A percentile compares a stretch with the other conserved stretches of the same genome.
Evolutionary conservation across 2,329 filamentous ascomycete genomes (phyloP).

Genomic region (Xylogone sp.): DNA sequence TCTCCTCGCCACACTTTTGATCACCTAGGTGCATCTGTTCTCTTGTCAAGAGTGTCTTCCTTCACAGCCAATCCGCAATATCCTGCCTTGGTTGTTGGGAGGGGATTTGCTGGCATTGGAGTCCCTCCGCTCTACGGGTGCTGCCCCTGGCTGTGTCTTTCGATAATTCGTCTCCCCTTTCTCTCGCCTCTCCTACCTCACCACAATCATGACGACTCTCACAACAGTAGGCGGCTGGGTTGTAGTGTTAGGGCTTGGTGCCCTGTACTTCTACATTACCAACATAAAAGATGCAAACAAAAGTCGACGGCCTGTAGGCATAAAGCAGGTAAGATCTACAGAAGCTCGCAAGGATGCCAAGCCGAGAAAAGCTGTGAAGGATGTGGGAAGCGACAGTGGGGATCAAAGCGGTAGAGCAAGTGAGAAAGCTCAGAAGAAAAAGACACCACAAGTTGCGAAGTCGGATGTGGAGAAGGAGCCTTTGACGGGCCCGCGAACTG

Average conservation of each 20-base stretch:
- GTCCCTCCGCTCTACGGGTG: background rate
- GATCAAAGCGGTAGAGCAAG: conserved; percentile 16
- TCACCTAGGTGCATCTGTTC: background rate
- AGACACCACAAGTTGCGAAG: conserved; percentile 9
- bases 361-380: conserved; percentile 20
- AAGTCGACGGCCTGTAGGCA: conserved; percentile 9
- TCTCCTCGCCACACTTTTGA: background rate
- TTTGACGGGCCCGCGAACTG: background rate
- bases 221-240: conserved; percentile 34
- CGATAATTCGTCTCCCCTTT: background rate
- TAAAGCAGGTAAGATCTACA: conserved; percentile 16
- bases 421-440: conserved; percentile 20
- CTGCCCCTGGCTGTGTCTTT: background rate
- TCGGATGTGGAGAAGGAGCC: conserved; percentile 7
- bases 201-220: conserved; percentile 15
- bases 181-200: conserved; percentile 2
- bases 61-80: background rate
- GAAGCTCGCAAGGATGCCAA: conserved; percentile 22
- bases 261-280: conserved; percentile 21
- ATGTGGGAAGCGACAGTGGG: conserved; percentile 16
- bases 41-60: background rate
- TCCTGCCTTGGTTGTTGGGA: background rate
- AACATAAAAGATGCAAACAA: conserved; percentile 10
- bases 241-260: conserved; percentile 27
- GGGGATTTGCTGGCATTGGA: background rate